A percentile compares a stretch with the other conserved stretches of the same genome.
Evolutionary conservation across 345 rosid genomes (phyloP).

Genomic region (Moringa oleifera): DNA sequence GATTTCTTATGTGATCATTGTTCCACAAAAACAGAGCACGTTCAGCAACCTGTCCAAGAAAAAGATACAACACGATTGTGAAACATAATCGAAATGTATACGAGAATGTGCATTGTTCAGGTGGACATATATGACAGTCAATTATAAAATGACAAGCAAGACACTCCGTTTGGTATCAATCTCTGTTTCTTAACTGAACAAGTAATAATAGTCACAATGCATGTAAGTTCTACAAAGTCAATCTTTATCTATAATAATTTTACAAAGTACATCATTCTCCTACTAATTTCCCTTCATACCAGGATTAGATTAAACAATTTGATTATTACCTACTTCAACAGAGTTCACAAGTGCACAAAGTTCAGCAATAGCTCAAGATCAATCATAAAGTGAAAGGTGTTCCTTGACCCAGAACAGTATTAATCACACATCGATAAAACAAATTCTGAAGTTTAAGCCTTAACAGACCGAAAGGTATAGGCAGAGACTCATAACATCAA

Average conservation of each 20-base stretch:
- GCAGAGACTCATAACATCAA: no score
- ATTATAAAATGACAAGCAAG: neutral
- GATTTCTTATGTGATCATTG: slow-evolving; percentile 54
- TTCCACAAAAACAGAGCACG: slow-evolving; percentile 59
- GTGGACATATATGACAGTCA: neutral
- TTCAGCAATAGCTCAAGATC: neutral
- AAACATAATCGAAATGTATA: neutral
- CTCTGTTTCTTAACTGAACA: neutral
- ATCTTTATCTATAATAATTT: no score
- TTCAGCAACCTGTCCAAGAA: slow-evolving; percentile 47
- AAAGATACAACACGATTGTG: no score
- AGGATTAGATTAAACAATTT: no score
- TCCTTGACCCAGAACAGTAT: neutral
- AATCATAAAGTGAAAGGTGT: neutral
- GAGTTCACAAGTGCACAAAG: neutral
- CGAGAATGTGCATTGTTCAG: neutral
- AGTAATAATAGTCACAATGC: neutral
- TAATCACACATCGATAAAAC: no score
- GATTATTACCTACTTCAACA: neutral
- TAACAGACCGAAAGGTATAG: no score
- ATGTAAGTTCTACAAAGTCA: neutral
- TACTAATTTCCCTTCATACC: neutral
- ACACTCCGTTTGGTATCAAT: no score
- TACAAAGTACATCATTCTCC: neutral
- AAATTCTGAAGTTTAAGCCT: no score